A percentile compares a stretch with the other conserved stretches of the same genome.
Conservation (phyloP, 495 filamentous ascomycete genomes). For the Penicillium herquei region DNA sequence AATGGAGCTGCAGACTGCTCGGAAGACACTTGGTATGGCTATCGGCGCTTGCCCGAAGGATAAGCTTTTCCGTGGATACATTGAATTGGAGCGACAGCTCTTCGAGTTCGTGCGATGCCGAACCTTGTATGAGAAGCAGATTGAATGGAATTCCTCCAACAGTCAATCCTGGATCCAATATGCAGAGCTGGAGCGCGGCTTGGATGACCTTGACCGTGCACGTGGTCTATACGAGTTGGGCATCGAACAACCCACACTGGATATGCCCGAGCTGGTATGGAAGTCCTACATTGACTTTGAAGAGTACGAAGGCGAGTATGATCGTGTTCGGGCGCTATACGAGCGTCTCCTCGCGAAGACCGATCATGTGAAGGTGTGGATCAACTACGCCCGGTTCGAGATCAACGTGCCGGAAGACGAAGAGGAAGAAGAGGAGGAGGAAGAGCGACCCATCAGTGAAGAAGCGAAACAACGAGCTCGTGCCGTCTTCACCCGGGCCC, state of each 20-base stretch:
- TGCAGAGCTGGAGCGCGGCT: slow-evolving; percentile 82
- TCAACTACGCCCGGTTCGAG: slow-evolving; percentile 94
- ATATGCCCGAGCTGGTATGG: slow-evolving; percentile 98
- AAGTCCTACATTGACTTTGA: slow-evolving; percentile 98
- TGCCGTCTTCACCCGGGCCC: slow-evolving; percentile 79
- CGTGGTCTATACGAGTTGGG: slow-evolving; percentile 93
- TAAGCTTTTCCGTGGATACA: slow-evolving; percentile 90
- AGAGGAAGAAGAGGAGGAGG: slow-evolving; percentile 59
- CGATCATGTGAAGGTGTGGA: slow-evolving; percentile 98
- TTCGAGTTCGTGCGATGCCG: slow-evolving; percentile 91
- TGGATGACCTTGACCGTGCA: slow-evolving; percentile 83
- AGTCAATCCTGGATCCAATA: slow-evolving; percentile 93
- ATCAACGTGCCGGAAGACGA: slow-evolving; percentile 78
- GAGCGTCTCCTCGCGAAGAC: slow-evolving; percentile 91
- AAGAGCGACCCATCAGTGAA: slow-evolving; percentile 73
- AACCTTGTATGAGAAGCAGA: slow-evolving; percentile 88
- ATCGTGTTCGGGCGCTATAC: slow-evolving; percentile 76
- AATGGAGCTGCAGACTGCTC: slow-evolving; percentile 70
- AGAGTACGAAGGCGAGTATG: slow-evolving; percentile 88
- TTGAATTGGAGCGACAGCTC: slow-evolving; percentile 84
- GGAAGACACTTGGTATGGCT: slow-evolving; percentile 84
- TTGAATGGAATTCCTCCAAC: slow-evolving; percentile 86
- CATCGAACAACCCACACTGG: slow-evolving; percentile 76
- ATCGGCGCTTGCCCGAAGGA: slow-evolving; percentile 96
- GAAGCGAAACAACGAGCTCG: slow-evolving; percentile 79